These are phyloP conservation scores for Epipyxis sp. DNA, from an alignment of 108 stramenopile genomes.

Conservation along the genomic window DNA sequence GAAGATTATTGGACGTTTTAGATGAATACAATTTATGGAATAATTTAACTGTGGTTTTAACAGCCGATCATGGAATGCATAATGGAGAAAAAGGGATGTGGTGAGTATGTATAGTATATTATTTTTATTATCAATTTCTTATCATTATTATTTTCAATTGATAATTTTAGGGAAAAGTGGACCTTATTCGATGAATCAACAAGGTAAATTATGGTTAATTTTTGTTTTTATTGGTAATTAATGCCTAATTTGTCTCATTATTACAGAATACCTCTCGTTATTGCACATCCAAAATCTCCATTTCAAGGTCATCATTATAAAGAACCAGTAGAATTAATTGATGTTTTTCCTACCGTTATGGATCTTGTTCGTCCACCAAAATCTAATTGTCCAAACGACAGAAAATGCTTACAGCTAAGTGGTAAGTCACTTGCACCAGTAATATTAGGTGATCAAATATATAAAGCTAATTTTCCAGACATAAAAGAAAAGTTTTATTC, in stretches of 20 bases:
- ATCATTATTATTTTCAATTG: too few species aligned
- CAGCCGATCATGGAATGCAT: slow-evolving; percentile 35
- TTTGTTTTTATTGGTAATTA: not conserved
- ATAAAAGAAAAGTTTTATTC: not conserved
- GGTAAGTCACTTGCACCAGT: slow-evolving; percentile 30
- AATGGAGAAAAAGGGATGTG: slow-evolving; percentile 33
- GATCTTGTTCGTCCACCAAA: slow-evolving; percentile 9
- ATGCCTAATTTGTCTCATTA: too few species aligned
- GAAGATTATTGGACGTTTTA: slow-evolving; percentile 13
- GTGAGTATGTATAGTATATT: not conserved
- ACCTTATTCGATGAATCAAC: slow-evolving; percentile 29
- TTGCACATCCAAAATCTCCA: slow-evolving; percentile 6
- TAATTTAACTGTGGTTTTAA: slow-evolving; percentile 11
- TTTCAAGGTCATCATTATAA: slow-evolving; percentile 19
- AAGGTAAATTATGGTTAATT: not conserved
- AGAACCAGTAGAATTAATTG: slow-evolving; percentile 19
- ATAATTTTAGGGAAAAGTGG: slow-evolving; percentile 29
- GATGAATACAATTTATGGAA: slow-evolving; percentile 16
- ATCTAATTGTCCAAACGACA: too few species aligned
- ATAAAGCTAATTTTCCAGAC: too few species aligned
- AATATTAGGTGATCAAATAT: not conserved
- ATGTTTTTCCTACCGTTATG: slow-evolving; percentile 18
- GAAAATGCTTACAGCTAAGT: not conserved
- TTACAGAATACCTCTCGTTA: slow-evolving; percentile 25
- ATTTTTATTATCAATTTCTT: slow-evolving; percentile 1